Evolutionary conservation across 352 stramenopile species (phyloP).

Genomic region (Phytophthora cactorum): DNA sequence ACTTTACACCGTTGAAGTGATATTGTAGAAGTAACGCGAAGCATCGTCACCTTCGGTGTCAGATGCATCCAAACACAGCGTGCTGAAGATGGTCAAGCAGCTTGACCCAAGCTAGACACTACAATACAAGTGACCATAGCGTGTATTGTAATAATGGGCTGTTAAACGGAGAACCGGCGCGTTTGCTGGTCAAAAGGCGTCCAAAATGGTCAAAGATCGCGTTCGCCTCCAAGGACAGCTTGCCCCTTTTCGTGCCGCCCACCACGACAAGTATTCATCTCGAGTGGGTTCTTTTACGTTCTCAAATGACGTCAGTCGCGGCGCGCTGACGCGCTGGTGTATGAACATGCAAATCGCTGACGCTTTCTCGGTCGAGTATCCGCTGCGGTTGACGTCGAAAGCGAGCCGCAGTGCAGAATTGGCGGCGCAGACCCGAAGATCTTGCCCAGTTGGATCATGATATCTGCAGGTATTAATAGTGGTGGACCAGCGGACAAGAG

Average conservation of each 20-base stretch:
- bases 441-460: no score
- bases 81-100: not conserved
- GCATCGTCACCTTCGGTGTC: constrained; percentile 10
- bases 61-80: constrained; percentile 25
- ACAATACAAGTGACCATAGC: not conserved
- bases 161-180: not conserved
- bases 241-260: not conserved
- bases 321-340: constrained; percentile 13
- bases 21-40: constrained; percentile 6
- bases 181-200: not conserved
- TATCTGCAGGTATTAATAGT: no score
- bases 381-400: constrained; percentile 2
- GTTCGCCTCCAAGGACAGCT: not conserved
- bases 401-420: constrained; percentile 6
- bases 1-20: constrained; percentile 10
- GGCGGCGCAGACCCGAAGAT: not conserved
- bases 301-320: constrained; percentile 27
- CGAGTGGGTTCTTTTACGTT: constrained; percentile 34
- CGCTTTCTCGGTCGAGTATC: not conserved
- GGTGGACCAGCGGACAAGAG: no score
- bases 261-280: constrained; percentile 23
- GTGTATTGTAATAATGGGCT: not conserved
- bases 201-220: not conserved
- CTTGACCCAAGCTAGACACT: not conserved
- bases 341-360: constrained; percentile 31